A percentile compares a stretch with the other conserved stretches of the same genome.
Conservation (phyloP, 1,284 basidiomycete species). For the Phylloboletellus chloephorus region DNA sequence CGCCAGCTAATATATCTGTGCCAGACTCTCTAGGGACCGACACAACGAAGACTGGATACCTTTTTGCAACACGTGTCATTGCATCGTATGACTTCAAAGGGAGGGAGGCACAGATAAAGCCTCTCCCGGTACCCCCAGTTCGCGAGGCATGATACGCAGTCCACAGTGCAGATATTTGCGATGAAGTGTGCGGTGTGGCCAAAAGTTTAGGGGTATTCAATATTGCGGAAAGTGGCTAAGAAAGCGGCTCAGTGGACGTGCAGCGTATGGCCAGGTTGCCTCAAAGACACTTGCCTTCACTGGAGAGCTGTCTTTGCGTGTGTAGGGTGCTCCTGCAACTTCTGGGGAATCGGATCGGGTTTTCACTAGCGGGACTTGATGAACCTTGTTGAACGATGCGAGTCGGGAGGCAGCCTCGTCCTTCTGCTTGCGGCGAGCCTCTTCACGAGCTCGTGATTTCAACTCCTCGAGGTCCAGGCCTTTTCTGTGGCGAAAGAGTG, state of each 20-base stretch:
- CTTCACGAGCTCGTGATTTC: constrained; percentile 34
- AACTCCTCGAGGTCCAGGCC: constrained; percentile 41
- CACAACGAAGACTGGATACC: constrained; percentile 74
- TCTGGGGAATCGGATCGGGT: background rate
- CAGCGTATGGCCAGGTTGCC: constrained; percentile 3
- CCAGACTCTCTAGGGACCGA: constrained; percentile 55
- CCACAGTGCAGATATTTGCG: constrained; percentile 79
- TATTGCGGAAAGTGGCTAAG: constrained; percentile 73
- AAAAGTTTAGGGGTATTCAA: constrained; percentile 73
- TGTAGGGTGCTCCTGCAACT: constrained; percentile 13
- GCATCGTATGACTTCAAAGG: constrained; percentile 67
- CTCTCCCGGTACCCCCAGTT: constrained; percentile 69
- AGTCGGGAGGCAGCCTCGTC: constrained; percentile 18
- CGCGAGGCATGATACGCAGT: constrained; percentile 82
- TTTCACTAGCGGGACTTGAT: background rate
- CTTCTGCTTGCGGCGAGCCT: constrained; percentile 31
- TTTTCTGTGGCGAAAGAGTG: constrained; percentile 32
- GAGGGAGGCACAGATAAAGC: constrained; percentile 78
- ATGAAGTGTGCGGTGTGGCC: constrained; percentile 62
- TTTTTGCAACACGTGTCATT: constrained; percentile 58
- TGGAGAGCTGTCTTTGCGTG: constrained; percentile 63
- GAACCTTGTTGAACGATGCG: constrained; percentile 9
- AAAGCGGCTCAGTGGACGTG: background rate
- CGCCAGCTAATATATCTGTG: constrained; percentile 27
- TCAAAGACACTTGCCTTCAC: constrained; percentile 46